Evolutionary conservation across 2,329 filamentous ascomycete species (phyloP).

Genomic region (Calonectria hawksworthii): DNA sequence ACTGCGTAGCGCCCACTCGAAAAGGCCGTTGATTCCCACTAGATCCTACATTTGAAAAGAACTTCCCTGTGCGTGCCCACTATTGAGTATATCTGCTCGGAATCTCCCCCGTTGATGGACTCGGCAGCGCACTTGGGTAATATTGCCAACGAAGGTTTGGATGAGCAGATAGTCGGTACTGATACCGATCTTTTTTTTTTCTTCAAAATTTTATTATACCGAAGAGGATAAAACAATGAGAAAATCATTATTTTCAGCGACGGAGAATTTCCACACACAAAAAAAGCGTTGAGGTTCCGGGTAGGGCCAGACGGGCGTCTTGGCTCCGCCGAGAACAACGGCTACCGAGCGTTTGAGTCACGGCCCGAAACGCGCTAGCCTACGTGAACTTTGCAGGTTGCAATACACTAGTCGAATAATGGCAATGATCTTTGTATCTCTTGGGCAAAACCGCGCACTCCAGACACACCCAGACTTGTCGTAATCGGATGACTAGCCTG

Average conservation of each 20-base stretch:
- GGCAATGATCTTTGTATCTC: neutral
- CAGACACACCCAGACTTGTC: neutral
- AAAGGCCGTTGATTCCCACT: neutral
- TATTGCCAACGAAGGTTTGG: neutral
- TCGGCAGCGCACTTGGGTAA: neutral
- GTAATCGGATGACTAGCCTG: neutral
- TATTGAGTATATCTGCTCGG: neutral
- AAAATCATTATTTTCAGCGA: neutral
- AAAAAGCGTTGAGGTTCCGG: neutral
- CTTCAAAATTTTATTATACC: neutral
- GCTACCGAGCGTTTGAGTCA: neutral
- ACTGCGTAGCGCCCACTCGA: neutral
- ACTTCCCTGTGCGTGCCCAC: neutral
- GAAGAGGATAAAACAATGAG: neutral
- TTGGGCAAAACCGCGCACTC: neutral
- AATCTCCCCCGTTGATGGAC: neutral
- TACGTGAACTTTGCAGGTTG: too few species aligned
- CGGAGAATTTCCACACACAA: neutral
- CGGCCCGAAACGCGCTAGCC: neutral
- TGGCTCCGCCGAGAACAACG: neutral
- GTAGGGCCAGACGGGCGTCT: neutral
- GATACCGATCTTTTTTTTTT: neutral
- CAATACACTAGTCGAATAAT: neutral
- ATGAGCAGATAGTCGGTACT: neutral
- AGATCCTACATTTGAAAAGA: neutral